Evolutionary conservation across 805 yeast species (phyloP).

Genomic region (Wickerhamiella domercqiae): DNA sequence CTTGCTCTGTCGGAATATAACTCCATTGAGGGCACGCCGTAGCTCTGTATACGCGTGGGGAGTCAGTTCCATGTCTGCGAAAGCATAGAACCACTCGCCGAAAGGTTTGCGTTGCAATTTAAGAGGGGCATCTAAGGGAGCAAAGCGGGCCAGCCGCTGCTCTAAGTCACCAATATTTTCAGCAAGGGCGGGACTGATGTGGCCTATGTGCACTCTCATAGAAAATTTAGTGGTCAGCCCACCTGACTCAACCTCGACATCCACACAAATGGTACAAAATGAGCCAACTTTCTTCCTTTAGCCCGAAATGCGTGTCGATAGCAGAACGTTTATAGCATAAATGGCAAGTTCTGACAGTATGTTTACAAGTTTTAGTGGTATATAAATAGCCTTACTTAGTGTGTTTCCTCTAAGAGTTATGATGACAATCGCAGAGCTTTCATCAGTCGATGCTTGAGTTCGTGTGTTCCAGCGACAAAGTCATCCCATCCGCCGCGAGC

Average conservation of each 20-base stretch:
- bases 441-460: too few species aligned
- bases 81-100: conserved; percentile 47
- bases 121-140: conserved; percentile 33
- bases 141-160: conserved; percentile 47
- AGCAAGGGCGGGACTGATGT: conserved; percentile 40
- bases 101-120: conserved; percentile 42
- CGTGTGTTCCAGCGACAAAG: conserved; percentile 14
- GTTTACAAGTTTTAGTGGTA: too few species aligned
- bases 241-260: not conserved
- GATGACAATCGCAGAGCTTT: too few species aligned
- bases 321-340: not conserved
- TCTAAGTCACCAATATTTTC: conserved; percentile 33
- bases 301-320: not conserved
- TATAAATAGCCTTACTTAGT: too few species aligned
- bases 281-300: not conserved
- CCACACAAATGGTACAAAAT: not conserved
- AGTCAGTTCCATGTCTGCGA: conserved; percentile 37
- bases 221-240: too few species aligned
- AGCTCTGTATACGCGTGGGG: conserved; percentile 35
- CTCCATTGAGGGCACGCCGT: conserved; percentile 47
- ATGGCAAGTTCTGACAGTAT: too few species aligned
- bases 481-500: conserved; percentile 21
- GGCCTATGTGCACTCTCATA: conserved; percentile 49
- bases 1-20: conserved; percentile 58
- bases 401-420: too few species aligned